These are phyloP conservation scores for Colletotrichum australisinense DNA, from an alignment of 2,329 filamentous ascomycete species.

Conservation along the genomic window DNA sequence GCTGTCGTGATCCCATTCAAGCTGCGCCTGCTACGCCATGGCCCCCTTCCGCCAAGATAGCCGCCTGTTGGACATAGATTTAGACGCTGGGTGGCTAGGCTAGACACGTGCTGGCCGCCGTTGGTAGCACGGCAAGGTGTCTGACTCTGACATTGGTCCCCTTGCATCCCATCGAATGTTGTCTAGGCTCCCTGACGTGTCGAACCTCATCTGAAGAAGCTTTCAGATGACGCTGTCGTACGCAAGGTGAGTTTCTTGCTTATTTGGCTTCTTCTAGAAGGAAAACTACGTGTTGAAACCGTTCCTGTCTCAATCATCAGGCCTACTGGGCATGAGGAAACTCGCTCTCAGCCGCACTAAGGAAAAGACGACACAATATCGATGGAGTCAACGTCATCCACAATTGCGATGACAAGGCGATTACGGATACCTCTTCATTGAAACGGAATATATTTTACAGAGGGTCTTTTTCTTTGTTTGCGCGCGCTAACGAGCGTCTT, in stretches of 20 bases:
- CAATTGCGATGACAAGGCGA: not conserved
- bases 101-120: not conserved
- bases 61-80: not conserved
- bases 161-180: not conserved
- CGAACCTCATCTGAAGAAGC: not conserved
- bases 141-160: not conserved
- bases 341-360: not conserved
- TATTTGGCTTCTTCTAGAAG: not conserved
- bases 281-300: slow-evolving; percentile 1
- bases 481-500: slow-evolving; percentile 4
- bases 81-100: not conserved
- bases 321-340: not conserved
- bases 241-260: not conserved
- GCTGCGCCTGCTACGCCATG: not conserved
- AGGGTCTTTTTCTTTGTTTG: not conserved
- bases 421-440: not conserved
- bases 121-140: not conserved
- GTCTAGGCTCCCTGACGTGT: not conserved
- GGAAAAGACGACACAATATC: not conserved
- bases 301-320: not conserved
- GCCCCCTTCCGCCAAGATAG: slow-evolving; percentile 17
- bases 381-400: slow-evolving; percentile 1
- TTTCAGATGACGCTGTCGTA: not conserved
- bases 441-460: slow-evolving; percentile 2
- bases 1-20: not conserved